A percentile compares a stretch with the other conserved stretches of the same genome.
Conservation (phyloP, 1,284 basidiomycete genomes). For the Heterobasidion parviporum region DNA sequence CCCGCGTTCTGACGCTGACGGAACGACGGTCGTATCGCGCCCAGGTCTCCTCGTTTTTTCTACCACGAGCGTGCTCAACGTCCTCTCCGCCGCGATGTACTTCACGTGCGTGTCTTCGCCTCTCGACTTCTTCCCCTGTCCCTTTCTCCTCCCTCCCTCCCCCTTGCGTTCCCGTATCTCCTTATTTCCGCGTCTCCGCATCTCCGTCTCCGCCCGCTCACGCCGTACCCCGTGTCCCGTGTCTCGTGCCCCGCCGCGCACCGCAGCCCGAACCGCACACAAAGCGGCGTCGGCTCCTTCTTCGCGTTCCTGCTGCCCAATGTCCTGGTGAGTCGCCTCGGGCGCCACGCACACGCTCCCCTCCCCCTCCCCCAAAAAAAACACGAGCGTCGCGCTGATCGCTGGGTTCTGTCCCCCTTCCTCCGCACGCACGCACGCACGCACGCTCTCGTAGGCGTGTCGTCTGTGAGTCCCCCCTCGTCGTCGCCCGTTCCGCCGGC, state of each 20-base stretch:
- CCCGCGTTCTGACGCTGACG: background rate
- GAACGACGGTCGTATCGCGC: background rate
- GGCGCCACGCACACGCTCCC: conserved; percentile 1
- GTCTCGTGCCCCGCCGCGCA: background rate
- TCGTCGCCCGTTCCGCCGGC: background rate
- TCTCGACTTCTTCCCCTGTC: background rate
- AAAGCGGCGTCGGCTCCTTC: conserved; percentile 10
- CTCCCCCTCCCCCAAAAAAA: too few relatives aligned
- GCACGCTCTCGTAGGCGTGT: too few relatives aligned
- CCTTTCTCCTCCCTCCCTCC: background rate
- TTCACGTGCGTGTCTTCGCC: conserved; percentile 4
- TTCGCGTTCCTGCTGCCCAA: conserved; percentile 11
- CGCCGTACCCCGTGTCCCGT: background rate
- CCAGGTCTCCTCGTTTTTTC: conserved; percentile 12
- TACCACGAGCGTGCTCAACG: conserved; percentile 9
- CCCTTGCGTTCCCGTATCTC: too few relatives aligned
- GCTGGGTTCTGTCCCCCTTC: too few relatives aligned
- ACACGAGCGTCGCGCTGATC: background rate
- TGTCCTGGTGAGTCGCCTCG: conserved; percentile 6
- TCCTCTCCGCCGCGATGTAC: conserved; percentile 9
- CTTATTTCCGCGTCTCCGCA: too few relatives aligned
- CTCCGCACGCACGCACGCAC: too few relatives aligned
- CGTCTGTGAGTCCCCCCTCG: conserved; percentile 6
- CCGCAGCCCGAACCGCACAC: background rate
- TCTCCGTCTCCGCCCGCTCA: too few relatives aligned